Evolutionary conservation across 495 filamentous ascomycete genomes (phyloP).

Genomic region (Talaromyces nanjingensis): DNA sequence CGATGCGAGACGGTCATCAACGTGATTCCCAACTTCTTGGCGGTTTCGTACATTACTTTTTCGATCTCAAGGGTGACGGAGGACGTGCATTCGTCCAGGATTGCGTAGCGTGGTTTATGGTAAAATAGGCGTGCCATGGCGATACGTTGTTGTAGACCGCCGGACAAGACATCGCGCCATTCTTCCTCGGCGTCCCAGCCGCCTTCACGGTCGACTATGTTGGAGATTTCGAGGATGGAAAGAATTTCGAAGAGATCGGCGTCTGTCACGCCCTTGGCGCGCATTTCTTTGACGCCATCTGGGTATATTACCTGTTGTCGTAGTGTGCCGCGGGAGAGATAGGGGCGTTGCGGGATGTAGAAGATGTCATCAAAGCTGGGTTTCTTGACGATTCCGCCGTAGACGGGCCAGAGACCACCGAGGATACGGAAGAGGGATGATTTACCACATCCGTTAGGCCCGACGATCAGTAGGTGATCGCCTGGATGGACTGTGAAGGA

Average conservation of each 20-base stretch:
- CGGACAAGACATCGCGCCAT: constrained; percentile 87
- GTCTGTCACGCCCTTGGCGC: constrained; percentile 75
- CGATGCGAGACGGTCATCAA: constrained; percentile 94
- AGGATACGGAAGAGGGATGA: constrained; percentile 93
- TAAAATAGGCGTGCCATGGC: constrained; percentile 97
- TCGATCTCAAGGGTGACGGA: constrained; percentile 90
- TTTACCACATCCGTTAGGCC: constrained; percentile 96
- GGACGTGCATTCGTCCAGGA: constrained; percentile 94
- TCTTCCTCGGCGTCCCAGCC: constrained; percentile 95
- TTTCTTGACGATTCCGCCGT: constrained; percentile 86
- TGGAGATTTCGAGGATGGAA: constrained; percentile 69
- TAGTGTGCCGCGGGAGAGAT: constrained; percentile 79
- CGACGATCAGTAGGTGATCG: constrained; percentile 89
- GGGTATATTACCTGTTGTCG: constrained; percentile 97
- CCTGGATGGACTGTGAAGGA: constrained; percentile 80
- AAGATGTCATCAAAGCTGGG: constrained; percentile 88
- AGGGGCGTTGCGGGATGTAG: constrained; percentile 95
- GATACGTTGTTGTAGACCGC: constrained; percentile 91
- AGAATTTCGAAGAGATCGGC: constrained; percentile 72
- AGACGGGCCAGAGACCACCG: constrained; percentile 97
- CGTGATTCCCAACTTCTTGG: constrained; percentile 84
- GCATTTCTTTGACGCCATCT: constrained; percentile 81
- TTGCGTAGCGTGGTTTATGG: constrained; percentile 81
- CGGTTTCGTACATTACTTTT: constrained; percentile 92
- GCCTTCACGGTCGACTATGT: constrained; percentile 71